Evolutionary conservation across 1,284 basidiomycete species (phyloP).

Genomic region (Pseudozyma flocculosa): DNA sequence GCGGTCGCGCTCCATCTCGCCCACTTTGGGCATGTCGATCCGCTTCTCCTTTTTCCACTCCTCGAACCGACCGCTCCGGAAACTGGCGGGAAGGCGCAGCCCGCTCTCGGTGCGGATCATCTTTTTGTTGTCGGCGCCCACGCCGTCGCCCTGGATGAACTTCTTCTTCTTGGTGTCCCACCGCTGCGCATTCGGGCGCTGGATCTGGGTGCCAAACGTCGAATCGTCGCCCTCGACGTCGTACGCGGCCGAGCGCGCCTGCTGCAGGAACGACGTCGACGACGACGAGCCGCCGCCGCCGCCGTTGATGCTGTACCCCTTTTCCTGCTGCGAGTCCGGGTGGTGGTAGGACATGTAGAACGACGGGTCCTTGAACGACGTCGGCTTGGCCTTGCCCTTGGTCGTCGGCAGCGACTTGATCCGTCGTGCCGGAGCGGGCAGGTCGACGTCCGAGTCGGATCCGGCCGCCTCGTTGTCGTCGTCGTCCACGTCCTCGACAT

Average conservation of each 20-base stretch:
- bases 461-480: constrained; percentile 12
- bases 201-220: constrained; percentile 35
- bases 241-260: constrained; percentile 77
- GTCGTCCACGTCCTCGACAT: no score
- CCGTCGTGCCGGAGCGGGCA: constrained; percentile 35
- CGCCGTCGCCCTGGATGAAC: constrained; percentile 80
- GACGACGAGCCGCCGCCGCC: constrained; percentile 72
- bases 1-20: constrained; percentile 75
- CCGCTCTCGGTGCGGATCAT: constrained; percentile 92
- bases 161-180: constrained; percentile 99
- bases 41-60: constrained; percentile 86
- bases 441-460: constrained; percentile 44
- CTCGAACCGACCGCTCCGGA: constrained; percentile 88
- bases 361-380: constrained; percentile 72
- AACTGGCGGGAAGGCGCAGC: constrained; percentile 85
- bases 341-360: constrained; percentile 92
- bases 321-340: constrained; percentile 79
- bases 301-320: constrained; percentile 62
- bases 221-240: constrained; percentile 77
- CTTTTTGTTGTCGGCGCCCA: constrained; percentile 89
- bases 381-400: constrained; percentile 14
- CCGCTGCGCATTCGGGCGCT: constrained; percentile 63
- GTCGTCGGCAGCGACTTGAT: constrained; percentile 11
- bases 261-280: constrained; percentile 80
- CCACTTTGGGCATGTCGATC: constrained; percentile 72